These are phyloP conservation scores for Cryptococcus floricola DNA, from an alignment of 1,284 basidiomycete species.

Conservation along the genomic window DNA sequence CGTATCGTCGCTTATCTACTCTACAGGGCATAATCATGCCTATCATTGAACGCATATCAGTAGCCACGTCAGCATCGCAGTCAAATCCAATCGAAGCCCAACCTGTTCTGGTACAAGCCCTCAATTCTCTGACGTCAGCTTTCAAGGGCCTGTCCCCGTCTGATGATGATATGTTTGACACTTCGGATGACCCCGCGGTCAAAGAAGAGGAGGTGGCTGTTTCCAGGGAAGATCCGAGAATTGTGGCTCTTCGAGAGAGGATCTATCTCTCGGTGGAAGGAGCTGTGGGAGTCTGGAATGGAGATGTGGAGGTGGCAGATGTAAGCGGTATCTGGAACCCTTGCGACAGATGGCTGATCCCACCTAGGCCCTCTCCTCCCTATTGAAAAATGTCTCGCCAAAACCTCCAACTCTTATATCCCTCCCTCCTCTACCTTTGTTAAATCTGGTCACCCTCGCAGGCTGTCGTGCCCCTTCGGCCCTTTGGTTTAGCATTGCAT, in stretches of 20 bases:
- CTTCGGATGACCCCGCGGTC: slow-evolving; percentile 29
- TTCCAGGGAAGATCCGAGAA: slow-evolving; percentile 63
- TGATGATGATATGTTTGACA: slow-evolving; percentile 62
- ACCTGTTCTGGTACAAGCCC: slow-evolving; percentile 52
- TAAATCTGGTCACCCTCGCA: slow-evolving; percentile 72
- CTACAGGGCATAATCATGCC: slow-evolving; percentile 68
- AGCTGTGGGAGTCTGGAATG: slow-evolving; percentile 68
- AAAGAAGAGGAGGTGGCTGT: slow-evolving; percentile 53
- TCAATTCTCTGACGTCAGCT: slow-evolving; percentile 73
- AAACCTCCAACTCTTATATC: slow-evolving; percentile 63
- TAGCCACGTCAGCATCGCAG: slow-evolving; percentile 57
- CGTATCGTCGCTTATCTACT: neutral
- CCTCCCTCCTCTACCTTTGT: slow-evolving; percentile 68
- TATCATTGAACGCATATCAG: slow-evolving; percentile 64
- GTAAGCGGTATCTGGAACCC: slow-evolving; percentile 48
- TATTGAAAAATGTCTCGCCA: slow-evolving; percentile 40
- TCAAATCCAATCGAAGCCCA: slow-evolving; percentile 13
- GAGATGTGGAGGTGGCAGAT: slow-evolving; percentile 68
- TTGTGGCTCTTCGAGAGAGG: slow-evolving; percentile 60
- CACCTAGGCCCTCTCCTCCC: slow-evolving; percentile 34
- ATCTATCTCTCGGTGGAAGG: slow-evolving; percentile 60
- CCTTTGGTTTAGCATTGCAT: slow-evolving; percentile 75
- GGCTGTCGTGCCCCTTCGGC: slow-evolving; percentile 69
- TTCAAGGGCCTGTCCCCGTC: slow-evolving; percentile 76
- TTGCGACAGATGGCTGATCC: neutral